A percentile compares a stretch with the other conserved stretches of the same genome.
These are phyloP conservation scores for Spiromastix sp. DNA, from an alignment of 2,329 filamentous ascomycete genomes.

Conservation along the genomic window DNA sequence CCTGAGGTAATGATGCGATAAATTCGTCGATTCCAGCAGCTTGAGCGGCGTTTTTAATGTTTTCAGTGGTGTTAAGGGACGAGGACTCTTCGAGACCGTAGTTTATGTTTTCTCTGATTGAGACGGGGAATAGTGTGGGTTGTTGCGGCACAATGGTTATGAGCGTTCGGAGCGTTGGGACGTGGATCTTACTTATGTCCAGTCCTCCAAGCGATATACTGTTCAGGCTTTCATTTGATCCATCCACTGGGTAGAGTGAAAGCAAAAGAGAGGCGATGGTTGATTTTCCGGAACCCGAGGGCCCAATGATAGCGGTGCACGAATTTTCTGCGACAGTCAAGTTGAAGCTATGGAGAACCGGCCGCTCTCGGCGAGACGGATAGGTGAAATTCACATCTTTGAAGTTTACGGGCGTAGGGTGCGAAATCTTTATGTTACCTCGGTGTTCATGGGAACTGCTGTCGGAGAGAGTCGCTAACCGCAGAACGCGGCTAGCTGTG, in stretches of 20 bases:
- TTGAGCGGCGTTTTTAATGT: slow-evolving; percentile 45
- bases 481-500: slow-evolving; percentile 62
- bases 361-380: slow-evolving; percentile 42
- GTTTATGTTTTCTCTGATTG: slow-evolving; percentile 47
- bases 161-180: slow-evolving; percentile 48
- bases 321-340: slow-evolving; percentile 53
- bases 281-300: slow-evolving; percentile 84
- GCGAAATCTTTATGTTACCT: slow-evolving; percentile 35
- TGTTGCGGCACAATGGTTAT: slow-evolving; percentile 51
- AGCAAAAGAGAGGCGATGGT: slow-evolving; percentile 68
- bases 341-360: slow-evolving; percentile 55
- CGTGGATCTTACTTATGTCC: slow-evolving; percentile 50
- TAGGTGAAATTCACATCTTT: slow-evolving; percentile 61
- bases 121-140: slow-evolving; percentile 49
- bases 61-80: slow-evolving; percentile 34
- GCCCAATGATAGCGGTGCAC: slow-evolving; percentile 68
- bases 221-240: slow-evolving; percentile 15
- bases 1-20: slow-evolving; percentile 57
- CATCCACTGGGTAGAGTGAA: slow-evolving; percentile 49
- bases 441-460: slow-evolving; percentile 47
- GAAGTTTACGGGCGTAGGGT: slow-evolving; percentile 46
- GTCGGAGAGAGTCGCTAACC: slow-evolving; percentile 52
- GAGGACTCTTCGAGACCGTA: slow-evolving; percentile 59
- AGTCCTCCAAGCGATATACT: slow-evolving; percentile 44
- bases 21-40: slow-evolving; percentile 63